Evolutionary conservation across 2,329 filamentous ascomycete genomes (phyloP).

Genomic region (Ploettnerulaceae sp.): DNA sequence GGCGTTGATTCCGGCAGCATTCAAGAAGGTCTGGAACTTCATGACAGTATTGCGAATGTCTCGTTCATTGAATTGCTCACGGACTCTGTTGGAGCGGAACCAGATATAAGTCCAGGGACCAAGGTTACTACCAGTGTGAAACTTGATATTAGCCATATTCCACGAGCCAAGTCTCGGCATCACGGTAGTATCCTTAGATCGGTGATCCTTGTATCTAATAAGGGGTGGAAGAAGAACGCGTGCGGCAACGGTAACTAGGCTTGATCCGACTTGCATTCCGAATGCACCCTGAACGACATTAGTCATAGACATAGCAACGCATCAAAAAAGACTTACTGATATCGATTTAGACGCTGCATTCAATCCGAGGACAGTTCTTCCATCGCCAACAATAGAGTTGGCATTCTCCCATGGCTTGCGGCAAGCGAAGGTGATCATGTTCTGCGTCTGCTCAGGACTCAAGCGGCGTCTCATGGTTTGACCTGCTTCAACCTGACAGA

Average conservation of each 20-base stretch:
- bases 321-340: conserved; percentile 14
- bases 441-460: conserved; percentile 52
- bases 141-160: conserved; percentile 60
- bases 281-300: conserved; percentile 40
- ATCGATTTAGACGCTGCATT: conserved; percentile 40
- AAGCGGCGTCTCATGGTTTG: conserved; percentile 60
- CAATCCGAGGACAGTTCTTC: conserved; percentile 53
- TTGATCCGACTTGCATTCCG: conserved; percentile 53
- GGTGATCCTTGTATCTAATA: conserved; percentile 49
- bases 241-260: conserved; percentile 65
- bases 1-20: conserved; percentile 26
- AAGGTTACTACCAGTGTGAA: conserved; percentile 49
- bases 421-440: conserved; percentile 71
- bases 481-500: conserved; percentile 58
- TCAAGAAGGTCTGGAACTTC: conserved; percentile 22
- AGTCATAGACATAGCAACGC: background rate
- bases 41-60: conserved; percentile 15
- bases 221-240: conserved; percentile 60
- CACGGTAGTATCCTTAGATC: conserved; percentile 19
- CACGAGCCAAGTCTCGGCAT: conserved; percentile 52
- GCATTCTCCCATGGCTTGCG: conserved; percentile 63
- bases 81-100: conserved; percentile 15
- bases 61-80: conserved; percentile 4
- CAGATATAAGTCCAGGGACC: conserved; percentile 42
- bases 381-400: conserved; percentile 55